These are phyloP conservation scores for Sonneratia alba DNA, from an alignment of 345 rosid genomes.

Conservation along the genomic window DNA sequence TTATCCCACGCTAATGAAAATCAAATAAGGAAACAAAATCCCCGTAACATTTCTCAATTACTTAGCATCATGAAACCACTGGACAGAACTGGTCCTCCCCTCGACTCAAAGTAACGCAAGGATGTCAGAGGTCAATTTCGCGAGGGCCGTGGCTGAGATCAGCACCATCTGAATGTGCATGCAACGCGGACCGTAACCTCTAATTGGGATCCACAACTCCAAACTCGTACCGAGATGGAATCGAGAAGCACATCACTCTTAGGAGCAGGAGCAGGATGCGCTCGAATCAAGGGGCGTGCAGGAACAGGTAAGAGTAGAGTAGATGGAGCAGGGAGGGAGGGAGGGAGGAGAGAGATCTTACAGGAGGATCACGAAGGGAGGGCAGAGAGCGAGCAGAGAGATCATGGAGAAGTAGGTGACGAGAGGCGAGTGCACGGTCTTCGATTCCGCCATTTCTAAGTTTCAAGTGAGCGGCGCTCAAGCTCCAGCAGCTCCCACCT, in stretches of 20 bases:
- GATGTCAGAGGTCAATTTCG: background rate
- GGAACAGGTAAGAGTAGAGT: background rate
- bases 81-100: background rate
- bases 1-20: background rate
- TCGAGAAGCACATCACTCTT: background rate
- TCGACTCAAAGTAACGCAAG: background rate
- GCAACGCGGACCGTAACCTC: background rate
- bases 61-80: background rate
- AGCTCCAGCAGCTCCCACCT: background rate
- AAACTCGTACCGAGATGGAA: background rate
- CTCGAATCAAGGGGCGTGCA: background rate
- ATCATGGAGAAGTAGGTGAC: slow-evolving; percentile 78
- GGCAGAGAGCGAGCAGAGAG: slow-evolving; percentile 71
- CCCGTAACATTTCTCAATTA: background rate
- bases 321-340: background rate
- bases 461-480: background rate
- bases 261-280: background rate
- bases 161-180: background rate
- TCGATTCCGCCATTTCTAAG: slow-evolving; percentile 29
- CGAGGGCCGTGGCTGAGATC: background rate
- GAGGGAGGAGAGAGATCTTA: slow-evolving; percentile 21
- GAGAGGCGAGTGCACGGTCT: slow-evolving; percentile 70
- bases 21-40: background rate
- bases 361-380: slow-evolving; percentile 91
- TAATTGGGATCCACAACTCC: slow-evolving; percentile 3